Evolutionary conservation across 768 basidiomycete genomes (phyloP), one percentile per base, ranked within the genome.

Genomic region (Hericium coralloides): DNA sequence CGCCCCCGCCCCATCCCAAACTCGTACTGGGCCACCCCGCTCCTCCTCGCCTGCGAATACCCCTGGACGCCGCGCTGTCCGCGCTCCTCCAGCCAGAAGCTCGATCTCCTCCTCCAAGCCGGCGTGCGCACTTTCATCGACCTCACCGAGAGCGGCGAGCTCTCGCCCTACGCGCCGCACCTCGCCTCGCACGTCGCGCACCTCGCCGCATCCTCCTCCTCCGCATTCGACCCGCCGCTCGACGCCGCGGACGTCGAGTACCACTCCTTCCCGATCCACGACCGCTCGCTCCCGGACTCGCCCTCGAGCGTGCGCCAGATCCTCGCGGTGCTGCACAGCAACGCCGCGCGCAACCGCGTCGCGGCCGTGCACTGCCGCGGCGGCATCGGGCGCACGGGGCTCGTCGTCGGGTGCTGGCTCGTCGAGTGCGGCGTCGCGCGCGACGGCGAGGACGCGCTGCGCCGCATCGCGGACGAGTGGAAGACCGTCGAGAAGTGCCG

Each of bases 71-170:
- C 85, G 4, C 78, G 76, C 58, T 64, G 67, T 0, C 48, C 48
- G 20, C 53, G 65, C 2, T 59, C 65, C 15, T 58, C 60, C 25
- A 55, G 66, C 23, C 84, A 86, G 59, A 89, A 91, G 65, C 78
- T 91, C 60, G 87, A 89, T 71, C 80, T 81, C 0, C 76, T 91
- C 52, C 80, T 91, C 23, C 72, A 72, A 10, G 81, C 86, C 1
- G 88, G 88, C 49, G 84, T 89, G 8, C 83, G 85, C 58, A 89
- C 88, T 4, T 90, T 90, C 69, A 83, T 90, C 67, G 89, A 91
- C 72, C 80, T 91, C 65, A 91, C 88, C n/a, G 88, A 91, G 64
- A 73, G 73, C n/a, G 83, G 84, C 45, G 88, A 91, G 69, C 80
- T 91, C 49, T 73, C 77, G 20, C 82, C 87, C 0, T 91, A 90